These are phyloP conservation scores for Hymenoscyphus scutula DNA, from an alignment of 2,329 filamentous ascomycete species.

Conservation along the genomic window DNA sequence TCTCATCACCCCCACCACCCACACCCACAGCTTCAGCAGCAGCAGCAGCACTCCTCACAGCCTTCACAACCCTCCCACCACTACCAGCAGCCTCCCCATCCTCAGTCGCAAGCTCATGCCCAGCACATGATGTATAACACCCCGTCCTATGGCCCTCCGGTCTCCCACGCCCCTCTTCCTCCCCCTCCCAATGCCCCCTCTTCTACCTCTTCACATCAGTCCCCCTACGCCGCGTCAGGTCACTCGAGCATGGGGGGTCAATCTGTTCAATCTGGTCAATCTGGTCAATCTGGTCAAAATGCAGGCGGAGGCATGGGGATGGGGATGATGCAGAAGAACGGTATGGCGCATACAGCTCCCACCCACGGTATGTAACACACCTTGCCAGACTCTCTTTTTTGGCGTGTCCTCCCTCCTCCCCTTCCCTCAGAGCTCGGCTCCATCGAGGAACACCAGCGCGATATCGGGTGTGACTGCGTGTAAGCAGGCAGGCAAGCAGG, in stretches of 20 bases:
- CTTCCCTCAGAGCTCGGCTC: neutral
- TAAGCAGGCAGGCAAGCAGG: too few species aligned
- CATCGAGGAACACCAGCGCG: constrained; percentile 14
- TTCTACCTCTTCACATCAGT: constrained; percentile 25
- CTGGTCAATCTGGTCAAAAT: too few species aligned
- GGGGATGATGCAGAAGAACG: constrained; percentile 54
- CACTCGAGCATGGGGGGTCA: constrained; percentile 31
- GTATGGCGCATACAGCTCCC: constrained; percentile 36
- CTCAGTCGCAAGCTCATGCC: constrained; percentile 20
- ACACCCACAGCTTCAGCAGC: constrained; percentile 20
- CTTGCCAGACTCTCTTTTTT: constrained; percentile 1
- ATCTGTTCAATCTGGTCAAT: too few species aligned
- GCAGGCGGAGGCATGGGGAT: constrained; percentile 37
- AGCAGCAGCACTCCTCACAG: constrained; percentile 20
- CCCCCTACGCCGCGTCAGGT: constrained; percentile 28
- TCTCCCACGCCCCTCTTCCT: neutral
- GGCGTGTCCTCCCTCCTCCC: too few species aligned
- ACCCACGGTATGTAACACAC: constrained; percentile 35
- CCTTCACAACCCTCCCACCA: constrained; percentile 20
- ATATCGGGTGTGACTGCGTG: neutral
- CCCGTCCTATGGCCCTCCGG: constrained; percentile 32
- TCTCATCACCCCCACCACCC: constrained; percentile 8
- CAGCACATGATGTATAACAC: constrained; percentile 57
- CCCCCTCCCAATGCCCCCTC: neutral
- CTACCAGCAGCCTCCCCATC: constrained; percentile 25